Evolutionary conservation across 2,329 filamentous ascomycete genomes (phyloP).

Genomic region (Hypoxylon sp.): DNA sequence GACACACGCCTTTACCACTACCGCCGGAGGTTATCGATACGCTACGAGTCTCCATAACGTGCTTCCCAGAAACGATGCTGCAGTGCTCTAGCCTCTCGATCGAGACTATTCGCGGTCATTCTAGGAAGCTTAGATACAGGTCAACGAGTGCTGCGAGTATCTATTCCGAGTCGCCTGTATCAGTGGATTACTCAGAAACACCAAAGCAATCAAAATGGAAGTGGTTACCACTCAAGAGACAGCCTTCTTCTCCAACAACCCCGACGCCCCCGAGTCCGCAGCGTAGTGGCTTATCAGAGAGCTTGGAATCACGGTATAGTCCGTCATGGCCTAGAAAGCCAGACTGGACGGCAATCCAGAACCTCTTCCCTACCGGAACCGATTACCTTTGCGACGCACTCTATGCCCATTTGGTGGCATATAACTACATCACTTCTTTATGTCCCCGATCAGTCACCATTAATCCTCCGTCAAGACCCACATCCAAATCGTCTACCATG

Average conservation of each 20-base stretch:
- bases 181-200: slow-evolving; percentile 25
- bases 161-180: slow-evolving; percentile 32
- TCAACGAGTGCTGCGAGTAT: slow-evolving; percentile 25
- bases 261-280: slow-evolving; percentile 23
- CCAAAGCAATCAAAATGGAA: slow-evolving; percentile 42
- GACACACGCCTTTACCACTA: slow-evolving; percentile 55
- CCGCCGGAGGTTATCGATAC: slow-evolving; percentile 64
- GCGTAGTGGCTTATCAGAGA: slow-evolving; percentile 17
- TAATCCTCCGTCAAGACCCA: slow-evolving; percentile 12
- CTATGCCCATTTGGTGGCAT: slow-evolving; percentile 67
- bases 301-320: slow-evolving; percentile 20
- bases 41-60: slow-evolving; percentile 61
- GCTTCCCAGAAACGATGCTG: slow-evolving; percentile 68
- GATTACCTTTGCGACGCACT: slow-evolving; percentile 66
- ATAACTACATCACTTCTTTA: slow-evolving; percentile 62
- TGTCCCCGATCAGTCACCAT: slow-evolving; percentile 42
- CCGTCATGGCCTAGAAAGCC: slow-evolving; percentile 31
- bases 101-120: slow-evolving; percentile 65
- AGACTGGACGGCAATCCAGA: slow-evolving; percentile 57
- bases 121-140: slow-evolving; percentile 60
- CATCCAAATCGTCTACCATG: slow-evolving; percentile 20
- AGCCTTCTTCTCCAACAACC: slow-evolving; percentile 20
- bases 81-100: slow-evolving; percentile 63
- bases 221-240: slow-evolving; percentile 37
- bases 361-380: slow-evolving; percentile 61